A percentile compares a stretch with the other conserved stretches of the same genome.
These are phyloP conservation scores for Metroxylon sagu DNA, from an alignment of 176 grass and related monocot species.

Conservation along the genomic window DNA sequence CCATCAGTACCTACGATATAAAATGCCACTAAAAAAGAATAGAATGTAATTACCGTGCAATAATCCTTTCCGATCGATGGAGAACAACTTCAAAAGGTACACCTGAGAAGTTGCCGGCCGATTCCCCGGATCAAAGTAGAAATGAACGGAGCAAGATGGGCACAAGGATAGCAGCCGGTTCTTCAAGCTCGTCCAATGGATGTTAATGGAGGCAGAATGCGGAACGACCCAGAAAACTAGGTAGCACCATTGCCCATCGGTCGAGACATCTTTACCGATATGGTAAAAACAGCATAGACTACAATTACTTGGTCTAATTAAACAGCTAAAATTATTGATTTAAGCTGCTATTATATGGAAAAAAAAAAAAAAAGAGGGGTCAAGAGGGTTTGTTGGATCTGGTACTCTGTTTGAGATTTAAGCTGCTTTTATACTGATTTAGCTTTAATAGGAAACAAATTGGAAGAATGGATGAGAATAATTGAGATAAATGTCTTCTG, in stretches of 20 bases:
- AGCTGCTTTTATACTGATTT: too few relatives aligned
- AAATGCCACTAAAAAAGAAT: too few relatives aligned
- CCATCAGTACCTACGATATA: neutral
- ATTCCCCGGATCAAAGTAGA: constrained; percentile 48
- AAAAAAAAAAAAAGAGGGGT: neutral
- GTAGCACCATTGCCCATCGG: constrained; percentile 92
- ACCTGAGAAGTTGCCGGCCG: constrained; percentile 31
- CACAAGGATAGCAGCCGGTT: constrained; percentile 70
- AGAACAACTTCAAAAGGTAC: constrained; percentile 80
- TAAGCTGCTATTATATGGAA: neutral
- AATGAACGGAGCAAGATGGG: constrained; percentile 47
- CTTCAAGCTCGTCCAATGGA: constrained; percentile 76
- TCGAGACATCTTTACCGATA: constrained; percentile 55
- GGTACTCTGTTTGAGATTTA: too few relatives aligned
- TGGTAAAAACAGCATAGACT: neutral
- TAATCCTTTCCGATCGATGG: constrained; percentile 59
- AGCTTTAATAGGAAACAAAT: too few relatives aligned
- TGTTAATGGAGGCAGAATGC: constrained; percentile 32
- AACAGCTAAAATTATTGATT: too few relatives aligned
- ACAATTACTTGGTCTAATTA: neutral
- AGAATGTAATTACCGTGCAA: constrained; percentile 53
- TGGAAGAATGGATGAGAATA: too few relatives aligned
- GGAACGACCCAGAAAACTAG: constrained; percentile 87
- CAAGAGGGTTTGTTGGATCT: neutral
- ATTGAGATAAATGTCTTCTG: neutral